A percentile compares a stretch with the other conserved stretches of the same genome.
Conservation (phyloP, 2,329 filamentous ascomycete genomes). For the Neonectria hederae region DNA sequence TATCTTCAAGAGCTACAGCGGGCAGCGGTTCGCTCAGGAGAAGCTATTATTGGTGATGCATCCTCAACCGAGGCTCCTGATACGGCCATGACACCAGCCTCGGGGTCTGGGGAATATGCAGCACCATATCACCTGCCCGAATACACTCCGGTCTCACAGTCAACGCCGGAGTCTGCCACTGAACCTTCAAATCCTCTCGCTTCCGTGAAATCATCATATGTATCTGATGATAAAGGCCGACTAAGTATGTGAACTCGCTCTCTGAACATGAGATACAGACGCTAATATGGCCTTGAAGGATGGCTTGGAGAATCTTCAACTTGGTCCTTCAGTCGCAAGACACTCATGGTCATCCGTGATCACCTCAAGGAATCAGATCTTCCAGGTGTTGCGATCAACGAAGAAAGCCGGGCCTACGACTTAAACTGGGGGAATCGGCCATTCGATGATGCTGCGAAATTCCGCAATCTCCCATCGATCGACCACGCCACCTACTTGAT, state of each 20-base stretch:
- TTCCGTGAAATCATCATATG: conserved; percentile 15
- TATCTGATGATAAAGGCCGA: conserved; percentile 15
- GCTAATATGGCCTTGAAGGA: background rate
- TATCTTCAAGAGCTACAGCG: conserved; percentile 19
- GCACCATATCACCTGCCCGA: background rate
- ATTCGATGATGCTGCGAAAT: background rate
- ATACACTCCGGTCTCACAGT: conserved; percentile 9
- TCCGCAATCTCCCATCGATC: conserved; percentile 6
- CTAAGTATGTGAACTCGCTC: background rate
- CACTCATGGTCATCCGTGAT: conserved; percentile 11
- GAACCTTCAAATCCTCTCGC: conserved; percentile 22
- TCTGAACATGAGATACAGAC: background rate
- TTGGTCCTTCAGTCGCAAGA: conserved; percentile 24
- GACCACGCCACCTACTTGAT: conserved; percentile 19
- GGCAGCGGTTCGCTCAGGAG: conserved; percentile 1
- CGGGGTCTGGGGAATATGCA: background rate
- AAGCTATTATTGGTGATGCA: background rate
- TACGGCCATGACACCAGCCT: background rate
- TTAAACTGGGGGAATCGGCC: conserved; percentile 10
- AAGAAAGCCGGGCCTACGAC: conserved; percentile 20
- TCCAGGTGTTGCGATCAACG: conserved; percentile 15
- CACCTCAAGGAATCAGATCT: conserved; percentile 17
- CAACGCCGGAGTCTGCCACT: conserved; percentile 12
- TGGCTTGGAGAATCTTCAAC: conserved; percentile 23
- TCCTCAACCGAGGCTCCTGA: background rate